Evolutionary conservation across 108 stramenopile species (phyloP).

Genomic region (Nannochloropsis gaditana): DNA sequence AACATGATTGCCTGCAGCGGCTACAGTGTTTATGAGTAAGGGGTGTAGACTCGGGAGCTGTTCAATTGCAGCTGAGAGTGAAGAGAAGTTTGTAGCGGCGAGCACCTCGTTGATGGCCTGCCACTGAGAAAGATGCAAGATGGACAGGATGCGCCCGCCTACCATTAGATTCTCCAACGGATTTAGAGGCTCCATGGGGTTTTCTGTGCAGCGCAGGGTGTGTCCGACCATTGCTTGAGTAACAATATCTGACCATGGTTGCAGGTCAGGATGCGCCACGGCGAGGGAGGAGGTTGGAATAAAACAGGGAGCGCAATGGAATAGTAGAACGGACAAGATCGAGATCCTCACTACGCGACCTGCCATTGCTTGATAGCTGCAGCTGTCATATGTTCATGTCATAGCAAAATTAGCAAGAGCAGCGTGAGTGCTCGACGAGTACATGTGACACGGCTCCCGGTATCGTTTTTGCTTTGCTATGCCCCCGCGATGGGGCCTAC

Average conservation of each 20-base stretch:
- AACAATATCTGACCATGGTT: not conserved
- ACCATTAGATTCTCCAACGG: not conserved
- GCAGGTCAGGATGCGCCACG: not conserved
- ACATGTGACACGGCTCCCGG: not conserved
- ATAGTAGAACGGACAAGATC: not conserved
- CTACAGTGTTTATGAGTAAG: not conserved
- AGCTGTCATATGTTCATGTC: not conserved
- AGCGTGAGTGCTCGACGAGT: not conserved
- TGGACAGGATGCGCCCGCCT: not conserved
- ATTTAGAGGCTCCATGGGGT: not conserved
- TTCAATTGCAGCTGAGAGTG: not conserved
- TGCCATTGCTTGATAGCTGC: not conserved
- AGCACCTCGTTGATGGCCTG: constrained; percentile 10
- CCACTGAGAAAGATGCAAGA: not conserved
- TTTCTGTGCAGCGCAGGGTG: not conserved
- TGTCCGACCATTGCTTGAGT: not conserved
- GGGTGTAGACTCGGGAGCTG: not conserved
- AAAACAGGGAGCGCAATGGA: not conserved
- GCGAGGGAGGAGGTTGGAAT: not conserved
- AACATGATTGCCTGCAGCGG: not conserved
- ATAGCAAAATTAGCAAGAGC: not conserved
- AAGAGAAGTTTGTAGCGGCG: not conserved
- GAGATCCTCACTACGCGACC: not conserved
- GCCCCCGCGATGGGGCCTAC: not conserved
- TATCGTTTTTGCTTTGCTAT: not conserved